A percentile compares a stretch with the other conserved stretches of the same genome.
Evolutionary conservation across 441 rosid species (phyloP).

Genomic region (Erysimum cheiri): DNA sequence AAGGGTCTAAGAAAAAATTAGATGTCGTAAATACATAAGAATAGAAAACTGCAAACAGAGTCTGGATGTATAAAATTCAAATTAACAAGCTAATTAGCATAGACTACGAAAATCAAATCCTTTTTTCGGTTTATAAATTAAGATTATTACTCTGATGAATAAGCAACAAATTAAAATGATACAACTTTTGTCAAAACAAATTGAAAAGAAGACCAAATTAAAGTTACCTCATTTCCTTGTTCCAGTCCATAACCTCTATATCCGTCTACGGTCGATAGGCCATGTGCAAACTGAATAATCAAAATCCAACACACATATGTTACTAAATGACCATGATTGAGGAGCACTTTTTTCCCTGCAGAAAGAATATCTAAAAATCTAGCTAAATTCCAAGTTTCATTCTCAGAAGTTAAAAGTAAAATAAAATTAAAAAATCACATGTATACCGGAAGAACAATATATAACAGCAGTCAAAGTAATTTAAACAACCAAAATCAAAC

Average conservation of each 20-base stretch:
- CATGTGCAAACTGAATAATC: conserved; percentile 55
- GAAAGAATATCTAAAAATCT: background rate
- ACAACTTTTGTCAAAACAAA: background rate
- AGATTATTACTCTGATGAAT: background rate
- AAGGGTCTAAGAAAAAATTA: conserved; percentile 45
- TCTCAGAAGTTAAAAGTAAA: no score
- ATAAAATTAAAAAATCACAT: no score
- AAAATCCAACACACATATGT: conserved; percentile 24
- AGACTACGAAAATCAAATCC: background rate
- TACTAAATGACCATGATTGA: background rate
- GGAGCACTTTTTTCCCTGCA: background rate
- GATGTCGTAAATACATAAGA: conserved; percentile 17
- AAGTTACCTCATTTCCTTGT: conserved; percentile 61
- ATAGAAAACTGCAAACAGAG: no score
- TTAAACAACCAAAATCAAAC: conserved; percentile 13
- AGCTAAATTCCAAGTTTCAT: no score
- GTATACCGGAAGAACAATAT: no score
- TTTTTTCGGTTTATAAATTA: background rate
- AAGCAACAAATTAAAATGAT: background rate
- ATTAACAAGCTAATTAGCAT: background rate
- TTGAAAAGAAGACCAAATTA: background rate
- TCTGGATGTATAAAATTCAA: background rate
- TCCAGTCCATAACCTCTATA: conserved; percentile 71
- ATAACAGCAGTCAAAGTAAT: background rate
- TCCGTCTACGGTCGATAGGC: conserved; percentile 61